Percentiles rank a stretch among this genome's conserved stretches.
Evolutionary conservation across 108 stramenopile species (phyloP).

Genomic region (Pseudonitzschia multiseries): DNA sequence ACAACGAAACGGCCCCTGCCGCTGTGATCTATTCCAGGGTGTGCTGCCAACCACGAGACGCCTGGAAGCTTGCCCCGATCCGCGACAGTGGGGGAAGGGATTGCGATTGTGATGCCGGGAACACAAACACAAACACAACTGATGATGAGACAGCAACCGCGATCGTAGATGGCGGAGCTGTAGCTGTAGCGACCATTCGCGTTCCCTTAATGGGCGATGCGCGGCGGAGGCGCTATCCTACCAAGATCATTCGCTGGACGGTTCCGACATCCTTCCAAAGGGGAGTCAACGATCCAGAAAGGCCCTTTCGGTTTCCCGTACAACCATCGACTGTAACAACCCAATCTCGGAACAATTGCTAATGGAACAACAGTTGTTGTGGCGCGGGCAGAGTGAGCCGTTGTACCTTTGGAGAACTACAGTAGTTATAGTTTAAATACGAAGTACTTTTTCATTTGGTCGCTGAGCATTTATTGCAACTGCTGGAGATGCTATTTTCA

Average conservation of each 20-base stretch:
- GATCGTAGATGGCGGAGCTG: not conserved
- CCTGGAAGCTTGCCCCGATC: not conserved
- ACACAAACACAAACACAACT: too few species aligned
- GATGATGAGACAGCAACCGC: too few species aligned
- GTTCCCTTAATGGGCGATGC: slow-evolving; percentile 12
- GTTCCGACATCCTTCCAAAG: slow-evolving; percentile 3
- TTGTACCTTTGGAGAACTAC: too few species aligned
- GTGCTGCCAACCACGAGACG: not conserved
- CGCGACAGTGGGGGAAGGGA: not conserved
- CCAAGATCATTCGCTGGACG: not conserved
- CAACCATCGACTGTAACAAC: too few species aligned
- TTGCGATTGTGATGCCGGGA: not conserved
- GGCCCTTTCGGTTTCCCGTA: slow-evolving; percentile 4
- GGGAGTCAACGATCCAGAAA: not conserved
- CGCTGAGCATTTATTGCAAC: too few species aligned
- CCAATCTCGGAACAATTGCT: too few species aligned
- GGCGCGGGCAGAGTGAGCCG: too few species aligned
- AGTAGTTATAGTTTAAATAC: too few species aligned
- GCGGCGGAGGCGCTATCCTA: slow-evolving; percentile 2
- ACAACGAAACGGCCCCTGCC: not conserved
- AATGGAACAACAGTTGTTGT: too few species aligned
- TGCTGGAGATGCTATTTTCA: too few species aligned
- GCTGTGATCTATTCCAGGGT: not conserved
- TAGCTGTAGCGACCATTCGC: not conserved
- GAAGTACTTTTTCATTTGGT: too few species aligned